A percentile compares a stretch with the other conserved stretches of the same genome.
These are phyloP conservation scores for Mycena venus DNA, from an alignment of 768 basidiomycete species.

Conservation along the genomic window DNA sequence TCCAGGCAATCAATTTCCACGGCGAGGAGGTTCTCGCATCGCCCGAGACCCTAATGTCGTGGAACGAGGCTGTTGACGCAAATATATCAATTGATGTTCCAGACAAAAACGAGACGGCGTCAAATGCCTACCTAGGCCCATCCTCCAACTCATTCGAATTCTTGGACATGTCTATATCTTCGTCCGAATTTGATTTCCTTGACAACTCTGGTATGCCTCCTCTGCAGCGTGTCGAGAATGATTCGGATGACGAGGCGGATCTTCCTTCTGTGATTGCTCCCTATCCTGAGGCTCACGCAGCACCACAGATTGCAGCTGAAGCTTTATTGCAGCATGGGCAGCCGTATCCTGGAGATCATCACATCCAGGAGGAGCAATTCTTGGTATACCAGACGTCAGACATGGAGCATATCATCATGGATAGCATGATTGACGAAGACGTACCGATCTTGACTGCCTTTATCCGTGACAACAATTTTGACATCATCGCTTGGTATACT, in stretches of 20 bases:
- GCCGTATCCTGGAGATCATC: slow-evolving; percentile 19
- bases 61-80: neutral
- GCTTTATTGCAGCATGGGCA: too few relatives aligned
- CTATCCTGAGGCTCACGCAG: neutral
- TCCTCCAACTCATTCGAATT: too few relatives aligned
- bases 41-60: slow-evolving; percentile 10
- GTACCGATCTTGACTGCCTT: neutral
- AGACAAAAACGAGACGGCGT: too few relatives aligned
- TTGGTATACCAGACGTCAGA: slow-evolving; percentile 19
- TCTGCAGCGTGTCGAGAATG: too few relatives aligned
- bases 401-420: slow-evolving; percentile 22
- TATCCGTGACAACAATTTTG: neutral
- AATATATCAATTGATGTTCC: too few relatives aligned
- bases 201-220: too few relatives aligned
- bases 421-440: slow-evolving; percentile 8
- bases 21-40: slow-evolving; percentile 20
- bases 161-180: too few relatives aligned
- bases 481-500: slow-evolving; percentile 17
- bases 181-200: too few relatives aligned
- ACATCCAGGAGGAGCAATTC: slow-evolving; percentile 3
- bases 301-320: neutral
- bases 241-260: too few relatives aligned
- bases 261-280: too few relatives aligned
- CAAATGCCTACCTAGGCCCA: too few relatives aligned
- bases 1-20: slow-evolving; percentile 8